Evolutionary conservation across 1,139 yeast genomes (phyloP).

Genomic region (Hansenula lynferdii): DNA sequence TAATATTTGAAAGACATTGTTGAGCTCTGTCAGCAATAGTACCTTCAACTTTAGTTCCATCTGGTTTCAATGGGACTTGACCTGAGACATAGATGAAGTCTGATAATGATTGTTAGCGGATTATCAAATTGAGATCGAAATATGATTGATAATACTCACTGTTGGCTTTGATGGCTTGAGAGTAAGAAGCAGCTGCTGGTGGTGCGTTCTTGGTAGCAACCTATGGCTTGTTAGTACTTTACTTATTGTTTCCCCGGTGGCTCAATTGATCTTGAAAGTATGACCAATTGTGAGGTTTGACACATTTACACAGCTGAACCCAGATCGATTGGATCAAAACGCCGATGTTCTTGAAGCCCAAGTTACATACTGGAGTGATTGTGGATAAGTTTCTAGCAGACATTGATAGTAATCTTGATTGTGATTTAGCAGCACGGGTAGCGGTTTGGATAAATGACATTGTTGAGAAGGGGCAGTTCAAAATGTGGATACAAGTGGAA

Average conservation of each 20-base stretch:
- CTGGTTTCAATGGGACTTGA: conserved; percentile 88
- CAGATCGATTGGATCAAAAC: neutral
- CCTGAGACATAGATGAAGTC: conserved; percentile 91
- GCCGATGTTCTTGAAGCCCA: neutral
- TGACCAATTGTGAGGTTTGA: neutral
- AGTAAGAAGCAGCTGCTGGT: conserved; percentile 93
- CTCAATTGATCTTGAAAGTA: neutral
- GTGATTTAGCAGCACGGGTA: conserved; percentile 18
- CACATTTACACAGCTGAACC: no score
- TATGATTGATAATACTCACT: conserved; percentile 35
- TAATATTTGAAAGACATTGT: conserved; percentile 75
- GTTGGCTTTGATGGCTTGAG: conserved; percentile 87
- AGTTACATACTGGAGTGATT: conserved; percentile 40
- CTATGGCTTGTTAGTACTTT: conserved; percentile 24
- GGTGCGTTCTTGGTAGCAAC: conserved; percentile 77
- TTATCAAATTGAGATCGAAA: no score
- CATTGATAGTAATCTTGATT: conserved; percentile 19
- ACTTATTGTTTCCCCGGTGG: no score
- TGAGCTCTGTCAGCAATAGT: conserved; percentile 78
- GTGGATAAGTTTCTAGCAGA: conserved; percentile 36
- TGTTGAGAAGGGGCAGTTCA: no score
- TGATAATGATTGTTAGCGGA: no score
- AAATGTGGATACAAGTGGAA: no score
- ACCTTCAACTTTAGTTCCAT: conserved; percentile 74
- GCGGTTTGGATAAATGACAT: conserved; percentile 22